Percentiles rank a stretch among this genome's conserved stretches.
These are phyloP conservation scores for Ganoderma sinense DNA, from an alignment of 1,284 basidiomycete genomes.

Conservation along the genomic window DNA sequence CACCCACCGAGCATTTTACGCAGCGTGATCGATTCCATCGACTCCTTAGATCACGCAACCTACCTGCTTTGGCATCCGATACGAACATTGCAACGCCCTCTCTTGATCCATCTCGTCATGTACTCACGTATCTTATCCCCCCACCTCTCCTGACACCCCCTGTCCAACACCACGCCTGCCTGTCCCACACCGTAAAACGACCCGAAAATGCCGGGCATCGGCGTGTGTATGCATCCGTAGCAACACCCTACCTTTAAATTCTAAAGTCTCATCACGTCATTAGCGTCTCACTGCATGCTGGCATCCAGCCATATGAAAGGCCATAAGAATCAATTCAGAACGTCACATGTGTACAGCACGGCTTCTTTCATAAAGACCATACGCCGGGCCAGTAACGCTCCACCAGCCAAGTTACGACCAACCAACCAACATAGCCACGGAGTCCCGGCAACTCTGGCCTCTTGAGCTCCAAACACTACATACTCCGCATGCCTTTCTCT, in stretches of 20 bases:
- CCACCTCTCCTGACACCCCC: constrained; percentile 1
- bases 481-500: neutral
- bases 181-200: neutral
- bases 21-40: constrained; percentile 41
- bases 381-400: neutral
- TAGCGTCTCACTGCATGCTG: neutral
- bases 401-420: constrained; percentile 7
- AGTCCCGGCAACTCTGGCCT: neutral
- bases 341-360: constrained; percentile 26
- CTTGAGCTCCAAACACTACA: neutral
- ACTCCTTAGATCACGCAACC: constrained; percentile 38
- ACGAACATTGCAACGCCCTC: constrained; percentile 25
- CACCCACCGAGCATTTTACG: constrained; percentile 36
- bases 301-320: neutral
- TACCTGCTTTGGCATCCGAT: constrained; percentile 35
- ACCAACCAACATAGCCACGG: neutral
- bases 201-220: neutral
- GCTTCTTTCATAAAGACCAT: constrained; percentile 31
- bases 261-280: constrained; percentile 1
- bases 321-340: constrained; percentile 11
- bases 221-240: neutral
- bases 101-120: constrained; percentile 11
- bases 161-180: neutral
- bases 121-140: constrained; percentile 7
- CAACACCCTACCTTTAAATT: neutral